phyloP scores from a whole-genome alignment of 495 filamentous ascomycete genomes.

The Tuber melanosporum region DNA sequence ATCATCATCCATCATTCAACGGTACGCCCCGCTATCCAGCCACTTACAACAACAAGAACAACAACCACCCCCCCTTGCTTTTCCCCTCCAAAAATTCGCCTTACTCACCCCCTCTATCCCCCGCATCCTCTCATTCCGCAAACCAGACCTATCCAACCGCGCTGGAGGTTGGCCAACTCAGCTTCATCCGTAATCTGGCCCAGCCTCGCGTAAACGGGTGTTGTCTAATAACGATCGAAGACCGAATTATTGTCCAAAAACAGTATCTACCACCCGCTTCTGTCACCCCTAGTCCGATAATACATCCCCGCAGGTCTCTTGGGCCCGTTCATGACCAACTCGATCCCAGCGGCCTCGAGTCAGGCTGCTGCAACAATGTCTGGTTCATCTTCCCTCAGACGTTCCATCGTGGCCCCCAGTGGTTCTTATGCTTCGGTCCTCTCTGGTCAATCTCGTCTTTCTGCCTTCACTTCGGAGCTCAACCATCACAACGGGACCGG shows the following conservation, averaged over 20 bases:
- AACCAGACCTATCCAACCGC: constrained; percentile 14
- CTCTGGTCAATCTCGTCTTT: constrained; percentile 54
- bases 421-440: constrained; percentile 76
- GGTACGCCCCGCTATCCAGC: neutral
- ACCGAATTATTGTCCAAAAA: constrained; percentile 22
- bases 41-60: neutral
- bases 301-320: constrained; percentile 21
- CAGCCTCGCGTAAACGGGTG: constrained; percentile 24
- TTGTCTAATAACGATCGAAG: constrained; percentile 28
- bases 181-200: neutral
- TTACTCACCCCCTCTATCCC: constrained; percentile 15
- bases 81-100: constrained; percentile 6
- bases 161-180: constrained; percentile 7
- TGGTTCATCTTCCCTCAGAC: constrained; percentile 39
- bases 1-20: constrained; percentile 5
- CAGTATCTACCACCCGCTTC: constrained; percentile 18
- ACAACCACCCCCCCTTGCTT: constrained; percentile 1
- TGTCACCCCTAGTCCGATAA: neutral
- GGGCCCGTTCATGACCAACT: constrained; percentile 39
- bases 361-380: constrained; percentile 38
- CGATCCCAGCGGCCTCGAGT: constrained; percentile 35
- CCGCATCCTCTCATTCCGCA: constrained; percentile 22
- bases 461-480: constrained; percentile 45
- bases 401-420: constrained; percentile 37
- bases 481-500: constrained; percentile 43